Percentiles rank a stretch among this genome's conserved stretches.
Conservation (phyloP, 805 yeast species). For the Teunomyces pallodes region DNA sequence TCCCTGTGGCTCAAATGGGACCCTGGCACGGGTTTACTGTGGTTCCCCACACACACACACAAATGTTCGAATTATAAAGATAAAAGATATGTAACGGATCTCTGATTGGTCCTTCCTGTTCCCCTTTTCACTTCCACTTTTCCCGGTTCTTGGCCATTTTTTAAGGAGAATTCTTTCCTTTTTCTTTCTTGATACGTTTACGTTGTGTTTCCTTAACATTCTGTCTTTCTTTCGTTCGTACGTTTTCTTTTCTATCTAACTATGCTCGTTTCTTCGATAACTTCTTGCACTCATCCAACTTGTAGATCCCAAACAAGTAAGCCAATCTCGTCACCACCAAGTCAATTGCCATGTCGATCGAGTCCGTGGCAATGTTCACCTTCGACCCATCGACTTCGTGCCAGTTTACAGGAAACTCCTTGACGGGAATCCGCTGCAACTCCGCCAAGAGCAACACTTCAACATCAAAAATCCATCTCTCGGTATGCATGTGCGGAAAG, state of each 20-base stretch:
- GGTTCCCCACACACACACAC: no score
- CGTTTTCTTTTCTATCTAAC: not conserved
- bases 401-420: conserved; percentile 90
- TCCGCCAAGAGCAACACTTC: conserved; percentile 82
- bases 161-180: no score
- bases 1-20: no score
- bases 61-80: no score
- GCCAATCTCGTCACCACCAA: conserved; percentile 88
- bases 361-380: conserved; percentile 86
- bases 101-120: no score
- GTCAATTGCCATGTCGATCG: conserved; percentile 91
- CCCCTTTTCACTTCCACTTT: no score
- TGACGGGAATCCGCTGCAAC: conserved; percentile 61
- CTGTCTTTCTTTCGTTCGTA: not conserved
- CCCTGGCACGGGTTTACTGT: no score
- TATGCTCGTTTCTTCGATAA: conserved; percentile 9
- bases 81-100: no score
- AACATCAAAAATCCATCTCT: conserved; percentile 98
- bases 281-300: conserved; percentile 18
- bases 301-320: conserved; percentile 79
- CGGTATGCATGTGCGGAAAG: conserved; percentile 92
- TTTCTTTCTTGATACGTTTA: no score
- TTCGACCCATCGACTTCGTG: conserved; percentile 96
- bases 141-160: no score
- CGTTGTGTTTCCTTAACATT: no score